Base-by-base conservation (phyloP, 495 filamentous ascomycete species). In the Talaromyces thailandensis region DNA sequence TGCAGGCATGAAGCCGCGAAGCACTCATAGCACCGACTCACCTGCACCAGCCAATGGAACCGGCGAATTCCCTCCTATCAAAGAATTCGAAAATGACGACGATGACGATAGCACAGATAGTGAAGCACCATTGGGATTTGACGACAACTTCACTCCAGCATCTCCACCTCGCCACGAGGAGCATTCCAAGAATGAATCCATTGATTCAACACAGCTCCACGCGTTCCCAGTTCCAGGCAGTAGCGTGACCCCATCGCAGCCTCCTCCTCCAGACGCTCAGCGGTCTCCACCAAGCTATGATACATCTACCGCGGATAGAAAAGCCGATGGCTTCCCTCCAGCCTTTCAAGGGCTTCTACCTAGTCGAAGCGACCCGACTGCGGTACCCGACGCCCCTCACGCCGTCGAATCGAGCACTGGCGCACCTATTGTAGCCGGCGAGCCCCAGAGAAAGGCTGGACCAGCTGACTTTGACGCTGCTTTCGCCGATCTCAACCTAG, bases 21-120 rank as follows among this genome's bases (percentile, higher is more conserved):
- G 52, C 12, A 21, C 67, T 7, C 64, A 62, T 23, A 16, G 64
- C 7, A 62, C 61, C 9, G 68, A 71, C n/a, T 24, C 68, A 4
- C 77, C 74, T 25, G 62, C 72, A 68, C 55, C 72, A 62, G 66
- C 69, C 25, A 64, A 70, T 60, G 61, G 73, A 64, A 31, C 70
- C 12, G 71, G 73, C n/a, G 94, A 98, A 68, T 98, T 98, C 75
- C 95, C 95, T 35, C 94, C 94, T 1, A 96, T 98, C 62, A 87
- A 86, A 40, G 93, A 96, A 67, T 70, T 96, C 35, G 86, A 87
- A 50, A 80, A 88, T 56, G 91, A 93, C 14, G 84, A 82, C 31
- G 86, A 90, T 62, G 87, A 80, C 62, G 91, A 93, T 35, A 91
- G 88, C 62, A 75, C 77, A 0, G 91, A 87, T n/a, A 87, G 82